Percentiles rank a stretch among this genome's conserved stretches.
Evolutionary conservation across 441 rosid genomes (phyloP).

Genomic region (Metrosideros polymorpha): DNA sequence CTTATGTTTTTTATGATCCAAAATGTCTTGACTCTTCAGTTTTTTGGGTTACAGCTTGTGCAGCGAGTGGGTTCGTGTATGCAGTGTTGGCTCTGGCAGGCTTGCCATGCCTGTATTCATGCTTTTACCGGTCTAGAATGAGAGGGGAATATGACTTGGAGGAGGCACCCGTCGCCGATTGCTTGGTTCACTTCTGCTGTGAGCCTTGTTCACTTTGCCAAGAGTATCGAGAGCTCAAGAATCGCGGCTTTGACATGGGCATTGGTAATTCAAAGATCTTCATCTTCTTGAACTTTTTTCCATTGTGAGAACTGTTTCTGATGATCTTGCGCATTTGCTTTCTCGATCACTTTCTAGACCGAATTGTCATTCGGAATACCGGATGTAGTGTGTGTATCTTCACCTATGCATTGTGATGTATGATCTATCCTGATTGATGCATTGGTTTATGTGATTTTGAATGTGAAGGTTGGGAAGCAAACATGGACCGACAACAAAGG

Average conservation of each 20-base stretch:
- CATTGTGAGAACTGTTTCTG: neutral
- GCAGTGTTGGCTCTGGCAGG: slow-evolving; percentile 12
- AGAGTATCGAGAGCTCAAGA: slow-evolving; percentile 31
- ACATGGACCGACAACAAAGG: slow-evolving; percentile 20
- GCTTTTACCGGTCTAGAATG: slow-evolving; percentile 19
- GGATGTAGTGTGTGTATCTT: neutral
- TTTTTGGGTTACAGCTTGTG: slow-evolving; percentile 12
- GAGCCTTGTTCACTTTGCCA: slow-evolving; percentile 26
- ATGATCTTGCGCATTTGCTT: neutral
- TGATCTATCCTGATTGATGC: neutral
- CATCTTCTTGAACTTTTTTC: neutral
- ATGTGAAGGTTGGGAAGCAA: slow-evolving; percentile 29
- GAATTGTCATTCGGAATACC: neutral
- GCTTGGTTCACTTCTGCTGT: slow-evolving; percentile 27
- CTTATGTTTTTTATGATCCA: neutral
- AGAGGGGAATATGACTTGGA: slow-evolving; percentile 25
- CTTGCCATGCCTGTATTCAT: slow-evolving; percentile 21
- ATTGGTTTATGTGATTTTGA: neutral
- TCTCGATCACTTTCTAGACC: neutral
- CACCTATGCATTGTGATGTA: neutral
- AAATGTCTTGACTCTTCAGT: neutral
- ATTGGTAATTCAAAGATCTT: slow-evolving; percentile 6
- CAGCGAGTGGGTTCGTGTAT: slow-evolving; percentile 21
- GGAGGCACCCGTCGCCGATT: slow-evolving; percentile 26
- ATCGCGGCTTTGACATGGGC: slow-evolving; percentile 33